Conservation (phyloP, 116 monocot species). For the Iris pallida region DNA sequence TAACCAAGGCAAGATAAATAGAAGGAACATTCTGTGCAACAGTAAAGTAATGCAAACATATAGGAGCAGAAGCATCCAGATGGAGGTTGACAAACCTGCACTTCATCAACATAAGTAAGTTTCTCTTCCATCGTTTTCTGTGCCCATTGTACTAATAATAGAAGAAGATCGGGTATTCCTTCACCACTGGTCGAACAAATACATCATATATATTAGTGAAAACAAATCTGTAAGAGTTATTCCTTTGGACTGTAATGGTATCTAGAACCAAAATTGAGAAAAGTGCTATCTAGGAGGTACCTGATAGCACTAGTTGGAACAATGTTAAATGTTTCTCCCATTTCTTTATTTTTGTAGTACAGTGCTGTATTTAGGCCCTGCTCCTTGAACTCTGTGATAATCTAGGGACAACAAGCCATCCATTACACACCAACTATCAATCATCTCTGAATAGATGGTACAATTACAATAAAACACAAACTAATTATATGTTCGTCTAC, state of each 20-base stretch:
- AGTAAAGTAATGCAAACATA: not conserved
- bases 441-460: too few relatives aligned
- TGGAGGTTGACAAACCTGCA: slow-evolving; percentile 45
- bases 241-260: not conserved
- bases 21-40: too few relatives aligned
- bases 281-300: slow-evolving; percentile 25
- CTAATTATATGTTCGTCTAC: slow-evolving; percentile 15
- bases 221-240: not conserved
- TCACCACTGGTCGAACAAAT: slow-evolving; percentile 61
- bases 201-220: slow-evolving; percentile 2
- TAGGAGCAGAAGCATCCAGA: not conserved
- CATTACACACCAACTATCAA: too few relatives aligned
- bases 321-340: slow-evolving; percentile 91
- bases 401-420: slow-evolving; percentile 31
- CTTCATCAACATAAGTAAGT: slow-evolving; percentile 82
- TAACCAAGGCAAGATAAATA: too few relatives aligned
- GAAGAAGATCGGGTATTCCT: slow-evolving; percentile 87
- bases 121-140: slow-evolving; percentile 96
- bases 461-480: too few relatives aligned
- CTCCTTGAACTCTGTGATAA: slow-evolving; percentile 76
- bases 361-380: slow-evolving; percentile 89
- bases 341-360: slow-evolving; percentile 91
- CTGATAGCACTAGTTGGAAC: slow-evolving; percentile 98
- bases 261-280: not conserved
- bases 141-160: slow-evolving; percentile 83